Evolutionary conservation across 1,139 yeast genomes (phyloP), one percentile per base, ranked within the genome.

Genomic region (Taphrina sp.): DNA sequence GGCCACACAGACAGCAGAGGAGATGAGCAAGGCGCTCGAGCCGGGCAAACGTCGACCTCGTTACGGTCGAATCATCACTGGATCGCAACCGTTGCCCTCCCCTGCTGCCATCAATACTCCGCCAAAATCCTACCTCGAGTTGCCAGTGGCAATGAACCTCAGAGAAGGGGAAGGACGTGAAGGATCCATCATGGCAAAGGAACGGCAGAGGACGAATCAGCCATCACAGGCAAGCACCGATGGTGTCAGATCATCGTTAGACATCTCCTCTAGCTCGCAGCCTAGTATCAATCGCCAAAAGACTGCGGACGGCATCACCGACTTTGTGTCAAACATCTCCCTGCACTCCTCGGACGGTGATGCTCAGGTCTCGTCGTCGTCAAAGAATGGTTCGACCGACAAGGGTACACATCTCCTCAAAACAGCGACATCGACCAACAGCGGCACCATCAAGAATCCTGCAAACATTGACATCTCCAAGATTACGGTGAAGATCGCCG

Each of bases 61-160:
- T 64, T 73, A 95, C 46, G 82, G 81, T 61, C 82, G 95, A 0
- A 71, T 88, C 37, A 83, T 90, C 49, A 86, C 95, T 0, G 96
- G 92, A 1, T 83, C 92, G 0, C 92, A 85, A 66, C 95, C 95
- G 12, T 72, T 87, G 53, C 94, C 95, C 1, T 82, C 90, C 5
- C 56, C 56, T 3, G 56, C 56, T 8, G 34, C 52, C 8, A 33
- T 24, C 20, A 47, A 16, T 19, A n/a, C n/a, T n/a, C n/a, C n/a
- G n/a, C 42, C 36, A 3, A 16, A 28, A 19, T 49, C 44, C 17
- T 39, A 39, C 22, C 19, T 38, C n/a, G n/a, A 17, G 10, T 20
- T 23, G 5, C 46, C 46, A 8, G 24, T 24, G 2, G 10, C 33
- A 3, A 29, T 41, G 31, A 24, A 42, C 8, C 16, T 38, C n/a